Evolutionary conservation across 1,139 yeast species (phyloP).

Genomic region (Yamadazyma jaroonii): DNA sequence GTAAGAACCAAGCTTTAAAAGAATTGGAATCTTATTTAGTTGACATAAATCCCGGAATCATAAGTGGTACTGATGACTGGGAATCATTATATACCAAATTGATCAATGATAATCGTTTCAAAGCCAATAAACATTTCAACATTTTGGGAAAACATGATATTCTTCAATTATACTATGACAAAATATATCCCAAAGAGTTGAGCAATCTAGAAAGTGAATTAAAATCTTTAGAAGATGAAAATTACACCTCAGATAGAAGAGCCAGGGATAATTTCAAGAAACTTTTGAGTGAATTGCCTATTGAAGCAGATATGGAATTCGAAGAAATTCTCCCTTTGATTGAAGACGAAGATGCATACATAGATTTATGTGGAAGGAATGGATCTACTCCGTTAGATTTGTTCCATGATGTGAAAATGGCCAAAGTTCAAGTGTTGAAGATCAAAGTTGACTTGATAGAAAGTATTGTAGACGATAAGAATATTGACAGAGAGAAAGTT

Average conservation of each 20-base stretch:
- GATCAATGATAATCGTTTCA: slow-evolving; percentile 48
- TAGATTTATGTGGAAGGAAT: slow-evolving; percentile 65
- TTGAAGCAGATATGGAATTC: slow-evolving; percentile 62
- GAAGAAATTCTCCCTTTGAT: slow-evolving; percentile 50
- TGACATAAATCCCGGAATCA: slow-evolving; percentile 31
- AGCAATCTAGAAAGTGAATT: slow-evolving; percentile 34
- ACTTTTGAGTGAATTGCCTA: slow-evolving; percentile 40
- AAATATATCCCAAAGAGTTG: slow-evolving; percentile 41
- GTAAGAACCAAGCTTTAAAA: slow-evolving; percentile 47
- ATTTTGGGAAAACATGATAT: slow-evolving; percentile 58
- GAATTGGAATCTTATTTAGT: slow-evolving; percentile 52
- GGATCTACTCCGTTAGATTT: slow-evolving; percentile 82
- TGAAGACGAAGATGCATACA: slow-evolving; percentile 57
- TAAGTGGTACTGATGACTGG: slow-evolving; percentile 41
- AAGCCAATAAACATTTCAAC: slow-evolving; percentile 57
- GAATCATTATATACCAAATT: slow-evolving; percentile 38
- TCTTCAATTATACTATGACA: slow-evolving; percentile 49
- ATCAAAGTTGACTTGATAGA: slow-evolving; percentile 61
- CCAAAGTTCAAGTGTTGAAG: slow-evolving; percentile 52
- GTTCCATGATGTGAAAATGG: slow-evolving; percentile 74
- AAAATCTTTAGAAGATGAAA: slow-evolving; percentile 32
- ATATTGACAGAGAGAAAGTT: slow-evolving; percentile 12
- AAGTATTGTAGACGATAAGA: slow-evolving; percentile 42
- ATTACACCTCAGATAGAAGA: slow-evolving; percentile 56
- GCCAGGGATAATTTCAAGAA: slow-evolving; percentile 60